These are phyloP conservation scores for Apiosordaria backusii DNA, from an alignment of 495 filamentous ascomycete genomes.

Conservation along the genomic window DNA sequence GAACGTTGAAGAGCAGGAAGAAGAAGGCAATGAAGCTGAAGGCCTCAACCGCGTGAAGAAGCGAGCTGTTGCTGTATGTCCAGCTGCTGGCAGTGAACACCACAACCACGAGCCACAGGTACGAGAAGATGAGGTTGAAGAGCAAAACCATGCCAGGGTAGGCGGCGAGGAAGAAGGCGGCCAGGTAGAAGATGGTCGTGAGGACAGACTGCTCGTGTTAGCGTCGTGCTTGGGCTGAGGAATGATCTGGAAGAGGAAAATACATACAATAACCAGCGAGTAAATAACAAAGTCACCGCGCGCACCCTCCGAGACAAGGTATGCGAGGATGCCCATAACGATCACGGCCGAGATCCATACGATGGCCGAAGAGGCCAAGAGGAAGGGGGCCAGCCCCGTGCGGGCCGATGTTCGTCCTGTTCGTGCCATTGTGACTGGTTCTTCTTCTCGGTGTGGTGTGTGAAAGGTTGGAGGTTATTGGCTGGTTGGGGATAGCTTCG, in stretches of 20 bases:
- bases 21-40: conserved; percentile 62
- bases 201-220: conserved; percentile 43
- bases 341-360: conserved; percentile 81
- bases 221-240: background rate
- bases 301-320: conserved; percentile 44
- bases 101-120: conserved; percentile 62
- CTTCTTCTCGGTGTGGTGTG: background rate
- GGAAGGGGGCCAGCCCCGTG: conserved; percentile 4
- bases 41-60: conserved; percentile 52
- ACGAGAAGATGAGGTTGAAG: conserved; percentile 61
- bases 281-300: conserved; percentile 50
- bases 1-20: conserved; percentile 52
- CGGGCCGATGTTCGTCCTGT: conserved; percentile 2
- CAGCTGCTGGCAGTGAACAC: conserved; percentile 58
- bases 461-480: background rate
- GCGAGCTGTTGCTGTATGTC: conserved; percentile 38
- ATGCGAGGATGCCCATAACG: conserved; percentile 58
- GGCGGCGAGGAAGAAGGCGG: conserved; percentile 53
- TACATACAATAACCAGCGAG: conserved; percentile 54
- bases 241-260: conserved; percentile 7
- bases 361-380: conserved; percentile 59
- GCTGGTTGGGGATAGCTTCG: background rate
- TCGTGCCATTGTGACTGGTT: background rate
- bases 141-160: conserved; percentile 46
- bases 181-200: conserved; percentile 56